Conservation (phyloP, 768 basidiomycete genomes). For the Tricholoma terreum region DNA sequence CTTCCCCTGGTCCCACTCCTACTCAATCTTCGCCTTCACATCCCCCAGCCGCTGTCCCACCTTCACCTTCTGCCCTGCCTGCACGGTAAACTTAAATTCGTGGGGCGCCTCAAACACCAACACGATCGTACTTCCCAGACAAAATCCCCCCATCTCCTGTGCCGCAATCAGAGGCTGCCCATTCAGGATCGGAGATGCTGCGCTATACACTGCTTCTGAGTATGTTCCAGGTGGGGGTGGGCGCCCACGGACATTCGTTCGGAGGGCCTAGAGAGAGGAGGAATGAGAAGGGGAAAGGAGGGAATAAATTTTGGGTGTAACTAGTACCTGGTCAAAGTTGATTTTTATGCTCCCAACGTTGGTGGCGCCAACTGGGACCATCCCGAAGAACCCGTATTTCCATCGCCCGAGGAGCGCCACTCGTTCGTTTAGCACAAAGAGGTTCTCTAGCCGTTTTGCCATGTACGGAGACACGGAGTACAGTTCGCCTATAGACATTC, state of each 20-base stretch:
- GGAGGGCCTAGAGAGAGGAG: constrained; percentile 53
- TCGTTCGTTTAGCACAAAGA: constrained; percentile 98
- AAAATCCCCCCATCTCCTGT: constrained; percentile 98
- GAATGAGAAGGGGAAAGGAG: not conserved
- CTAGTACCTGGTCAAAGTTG: constrained; percentile 89
- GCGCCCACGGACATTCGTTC: constrained; percentile 81
- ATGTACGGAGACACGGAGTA: constrained; percentile 97
- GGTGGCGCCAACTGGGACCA: constrained; percentile 98
- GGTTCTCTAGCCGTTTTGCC: constrained; percentile 84
- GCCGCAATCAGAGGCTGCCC: constrained; percentile 87
- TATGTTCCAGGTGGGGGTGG: constrained; percentile 82
- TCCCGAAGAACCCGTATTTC: constrained; percentile 94
- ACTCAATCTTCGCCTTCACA: constrained; percentile 31
- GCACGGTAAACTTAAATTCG: constrained; percentile 73
- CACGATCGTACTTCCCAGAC: constrained; percentile 92
- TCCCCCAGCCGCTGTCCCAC: constrained; percentile 85
- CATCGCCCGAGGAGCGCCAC: constrained; percentile 93
- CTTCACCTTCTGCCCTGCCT: constrained; percentile 79
- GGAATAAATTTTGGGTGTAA: constrained; percentile 2
- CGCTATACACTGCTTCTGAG: constrained; percentile 87
- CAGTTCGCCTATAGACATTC: constrained; percentile 62
- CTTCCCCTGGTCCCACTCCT: not conserved
- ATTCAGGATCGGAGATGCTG: constrained; percentile 75
- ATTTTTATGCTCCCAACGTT: constrained; percentile 96
- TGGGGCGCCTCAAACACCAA: constrained; percentile 93